Conservation (phyloP, 805 yeast genomes). For the Candida argentea region DNA sequence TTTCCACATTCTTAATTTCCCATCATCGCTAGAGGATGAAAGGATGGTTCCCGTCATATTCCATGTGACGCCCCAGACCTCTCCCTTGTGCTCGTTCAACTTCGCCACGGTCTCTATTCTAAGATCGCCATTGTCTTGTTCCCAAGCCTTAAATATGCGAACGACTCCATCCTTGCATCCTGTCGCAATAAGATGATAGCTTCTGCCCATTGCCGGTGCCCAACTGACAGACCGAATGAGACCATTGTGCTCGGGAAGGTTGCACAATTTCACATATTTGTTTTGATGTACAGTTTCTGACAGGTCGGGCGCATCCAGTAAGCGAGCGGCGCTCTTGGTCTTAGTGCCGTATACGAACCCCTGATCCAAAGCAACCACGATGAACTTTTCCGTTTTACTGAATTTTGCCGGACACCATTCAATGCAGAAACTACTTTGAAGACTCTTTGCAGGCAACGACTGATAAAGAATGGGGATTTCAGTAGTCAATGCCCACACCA, state of each 20-base stretch:
- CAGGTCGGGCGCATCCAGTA: conserved; percentile 1
- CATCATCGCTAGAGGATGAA: conserved; percentile 94
- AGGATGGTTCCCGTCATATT: conserved; percentile 86
- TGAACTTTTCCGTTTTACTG: conserved; percentile 61
- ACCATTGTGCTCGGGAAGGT: conserved; percentile 77
- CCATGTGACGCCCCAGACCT: conserved; percentile 97
- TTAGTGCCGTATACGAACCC: conserved; percentile 56
- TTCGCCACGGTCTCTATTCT: conserved; percentile 54
- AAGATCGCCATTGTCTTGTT: conserved; percentile 21
- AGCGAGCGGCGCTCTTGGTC: conserved; percentile 1
- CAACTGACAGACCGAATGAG: conserved; percentile 82
- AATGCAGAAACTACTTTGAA: conserved; percentile 77
- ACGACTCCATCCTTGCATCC: conserved; percentile 94
- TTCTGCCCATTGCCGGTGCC: conserved; percentile 96
- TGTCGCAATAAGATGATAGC: conserved; percentile 82
- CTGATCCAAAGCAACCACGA: conserved; percentile 78
- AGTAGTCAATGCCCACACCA: conserved; percentile 68
- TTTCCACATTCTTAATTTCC: conserved; percentile 86
- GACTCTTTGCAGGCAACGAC: conserved; percentile 63
- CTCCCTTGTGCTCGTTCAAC: conserved; percentile 69
- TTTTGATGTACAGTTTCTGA: conserved; percentile 2
- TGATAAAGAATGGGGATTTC: conserved; percentile 58
- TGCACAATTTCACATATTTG: conserved; percentile 46
- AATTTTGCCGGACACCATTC: conserved; percentile 90
- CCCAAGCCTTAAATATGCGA: conserved; percentile 69